These are phyloP conservation scores for Eutrema heterophyllum DNA, from an alignment of 345 rosid genomes.

Conservation along the genomic window DNA sequence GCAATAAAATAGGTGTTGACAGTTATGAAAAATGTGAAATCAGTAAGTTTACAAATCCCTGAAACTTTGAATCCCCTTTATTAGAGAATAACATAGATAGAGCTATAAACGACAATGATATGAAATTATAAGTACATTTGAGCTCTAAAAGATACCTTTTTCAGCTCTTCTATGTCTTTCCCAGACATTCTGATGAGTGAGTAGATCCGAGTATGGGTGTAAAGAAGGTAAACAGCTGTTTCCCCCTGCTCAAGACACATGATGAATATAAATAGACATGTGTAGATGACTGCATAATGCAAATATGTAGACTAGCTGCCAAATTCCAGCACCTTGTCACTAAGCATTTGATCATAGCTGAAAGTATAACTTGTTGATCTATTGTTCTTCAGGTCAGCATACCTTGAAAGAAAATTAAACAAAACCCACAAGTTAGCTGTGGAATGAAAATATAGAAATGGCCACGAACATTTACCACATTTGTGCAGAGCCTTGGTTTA, in stretches of 20 bases:
- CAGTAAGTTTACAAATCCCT: too few species aligned
- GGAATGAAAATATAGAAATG: not conserved
- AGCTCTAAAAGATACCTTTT: slow-evolving; percentile 43
- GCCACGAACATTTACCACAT: not conserved
- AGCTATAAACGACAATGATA: not conserved
- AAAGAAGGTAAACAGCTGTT: slow-evolving; percentile 78
- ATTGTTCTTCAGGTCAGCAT: slow-evolving; percentile 80
- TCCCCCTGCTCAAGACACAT: slow-evolving; percentile 52
- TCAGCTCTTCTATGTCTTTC: slow-evolving; percentile 60
- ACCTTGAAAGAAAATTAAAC: slow-evolving; percentile 38
- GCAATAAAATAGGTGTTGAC: too few species aligned
- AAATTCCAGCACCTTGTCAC: slow-evolving; percentile 53
- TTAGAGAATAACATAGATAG: not conserved
- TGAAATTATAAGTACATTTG: too few species aligned
- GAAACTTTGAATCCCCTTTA: not conserved
- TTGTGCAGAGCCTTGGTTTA: not conserved
- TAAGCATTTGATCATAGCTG: slow-evolving; percentile 74
- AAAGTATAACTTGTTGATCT: slow-evolving; percentile 56
- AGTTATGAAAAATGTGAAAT: too few species aligned
- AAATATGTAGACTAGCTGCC: not conserved
- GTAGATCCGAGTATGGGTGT: slow-evolving; percentile 91
- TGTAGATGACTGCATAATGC: not conserved
- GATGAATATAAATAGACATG: not conserved
- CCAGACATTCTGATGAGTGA: slow-evolving; percentile 86
- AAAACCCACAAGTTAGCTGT: not conserved